phyloP scores from a whole-genome alignment of 352 stramenopile genomes.

The Phytopythium kandeliae region DNA sequence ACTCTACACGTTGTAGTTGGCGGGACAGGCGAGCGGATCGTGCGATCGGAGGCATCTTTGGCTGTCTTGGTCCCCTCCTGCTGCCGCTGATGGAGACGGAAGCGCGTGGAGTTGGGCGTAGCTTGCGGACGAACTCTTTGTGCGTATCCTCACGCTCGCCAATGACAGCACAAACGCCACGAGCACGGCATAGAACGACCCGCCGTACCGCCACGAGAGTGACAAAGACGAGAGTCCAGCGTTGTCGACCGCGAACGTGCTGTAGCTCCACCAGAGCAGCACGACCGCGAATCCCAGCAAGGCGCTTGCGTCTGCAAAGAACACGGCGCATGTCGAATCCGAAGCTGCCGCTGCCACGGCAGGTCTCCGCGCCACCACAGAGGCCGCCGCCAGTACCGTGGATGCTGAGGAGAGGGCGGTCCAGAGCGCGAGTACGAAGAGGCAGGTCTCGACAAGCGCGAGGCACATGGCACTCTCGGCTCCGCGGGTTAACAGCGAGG shows the following conservation, averaged over 20 bases:
- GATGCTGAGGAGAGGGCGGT: conserved; percentile 19
- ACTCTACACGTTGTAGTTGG: conserved; percentile 44
- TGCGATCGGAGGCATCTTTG: conserved; percentile 16
- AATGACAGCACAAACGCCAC: conserved; percentile 20
- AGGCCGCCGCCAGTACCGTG: conserved; percentile 14
- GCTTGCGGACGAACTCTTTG: conserved; percentile 2
- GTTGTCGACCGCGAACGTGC: conserved; percentile 37
- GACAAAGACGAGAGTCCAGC: conserved; percentile 25
- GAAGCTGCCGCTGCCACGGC: not conserved
- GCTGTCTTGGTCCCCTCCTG: conserved; percentile 9
- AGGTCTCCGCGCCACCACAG: not conserved
- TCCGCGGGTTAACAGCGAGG: conserved; percentile 44
- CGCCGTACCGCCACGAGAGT: conserved; percentile 31
- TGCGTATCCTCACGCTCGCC: conserved; percentile 17
- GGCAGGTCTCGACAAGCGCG: conserved; percentile 47
- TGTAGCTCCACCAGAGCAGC: conserved; percentile 53
- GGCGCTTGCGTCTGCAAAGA: conserved; percentile 30
- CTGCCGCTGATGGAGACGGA: conserved; percentile 9
- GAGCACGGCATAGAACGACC: conserved; percentile 31
- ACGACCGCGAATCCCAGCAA: conserved; percentile 29
- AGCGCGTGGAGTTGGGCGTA: conserved; percentile 19
- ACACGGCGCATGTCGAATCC: conserved; percentile 11
- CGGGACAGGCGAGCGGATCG: conserved; percentile 44
- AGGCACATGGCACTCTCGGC: conserved; percentile 51
- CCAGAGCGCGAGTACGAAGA: conserved; percentile 45